Conservation (phyloP, 495 filamentous ascomycete species). For the Penicillium silybi region DNA sequence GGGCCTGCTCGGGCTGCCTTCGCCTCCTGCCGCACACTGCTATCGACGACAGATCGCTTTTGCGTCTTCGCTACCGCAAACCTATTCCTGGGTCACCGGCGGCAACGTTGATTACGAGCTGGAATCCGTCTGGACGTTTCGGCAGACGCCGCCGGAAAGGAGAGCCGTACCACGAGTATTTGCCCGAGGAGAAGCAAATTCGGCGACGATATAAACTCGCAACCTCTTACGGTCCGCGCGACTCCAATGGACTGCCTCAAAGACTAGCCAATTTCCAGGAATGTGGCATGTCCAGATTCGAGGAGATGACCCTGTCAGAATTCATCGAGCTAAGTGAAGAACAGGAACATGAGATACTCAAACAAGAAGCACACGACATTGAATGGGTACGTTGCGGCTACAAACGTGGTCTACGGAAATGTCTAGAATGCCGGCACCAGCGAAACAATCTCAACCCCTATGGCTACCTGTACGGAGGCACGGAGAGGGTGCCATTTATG, state of each 20-base stretch:
- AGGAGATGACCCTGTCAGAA: not conserved
- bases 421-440: constrained; percentile 9
- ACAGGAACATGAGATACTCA: not conserved
- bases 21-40: constrained; percentile 4
- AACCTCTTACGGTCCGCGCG: not conserved
- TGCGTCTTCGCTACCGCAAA: constrained; percentile 11
- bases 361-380: constrained; percentile 5
- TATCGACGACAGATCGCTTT: constrained; percentile 3
- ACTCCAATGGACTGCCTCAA: not conserved
- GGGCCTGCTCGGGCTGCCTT: constrained; percentile 10
- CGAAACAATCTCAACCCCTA: not conserved
- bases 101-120: constrained; percentile 1
- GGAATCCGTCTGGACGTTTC: not conserved
- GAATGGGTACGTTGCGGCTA: constrained; percentile 8
- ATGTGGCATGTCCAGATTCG: not conserved
- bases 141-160: not conserved
- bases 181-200: not conserved
- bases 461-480: not conserved
- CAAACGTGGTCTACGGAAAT: constrained; percentile 15
- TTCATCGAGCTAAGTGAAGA: not conserved
- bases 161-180: not conserved
- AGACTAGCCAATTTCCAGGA: not conserved
- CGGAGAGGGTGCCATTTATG: constrained; percentile 2
- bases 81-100: constrained; percentile 6
- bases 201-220: not conserved